A percentile compares a stretch with the other conserved stretches of the same genome.
Conservation (phyloP, 129 eudicot species). For the Lactuca sativa region DNA sequence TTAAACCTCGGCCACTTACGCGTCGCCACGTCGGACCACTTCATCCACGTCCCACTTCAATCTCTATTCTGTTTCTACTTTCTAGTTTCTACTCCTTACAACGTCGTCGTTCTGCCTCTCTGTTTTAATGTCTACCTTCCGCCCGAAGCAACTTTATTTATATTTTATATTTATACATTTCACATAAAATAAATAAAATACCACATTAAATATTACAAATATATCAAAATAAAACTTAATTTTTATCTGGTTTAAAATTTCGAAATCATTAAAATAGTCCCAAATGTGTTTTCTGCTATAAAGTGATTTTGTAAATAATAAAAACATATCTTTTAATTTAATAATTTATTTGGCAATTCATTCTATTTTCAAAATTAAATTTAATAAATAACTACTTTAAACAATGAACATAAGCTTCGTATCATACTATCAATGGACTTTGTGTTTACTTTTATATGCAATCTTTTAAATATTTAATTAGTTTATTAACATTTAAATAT, state of each 20-base stretch:
- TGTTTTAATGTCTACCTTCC: conserved; percentile 1
- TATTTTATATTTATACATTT: not conserved
- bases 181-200: not conserved
- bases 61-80: not conserved
- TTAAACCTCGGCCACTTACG: not conserved
- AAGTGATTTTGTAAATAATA: too few species aligned
- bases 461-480: too few species aligned
- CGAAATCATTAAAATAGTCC: not conserved
- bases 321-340: too few species aligned
- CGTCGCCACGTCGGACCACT: conserved; percentile 10
- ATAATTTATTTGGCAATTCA: not conserved
- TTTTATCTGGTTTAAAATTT: not conserved
- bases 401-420: not conserved
- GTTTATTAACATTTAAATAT: too few species aligned
- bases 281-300: not conserved
- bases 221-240: too few species aligned
- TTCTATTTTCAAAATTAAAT: not conserved
- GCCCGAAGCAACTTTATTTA: conserved; percentile 18
- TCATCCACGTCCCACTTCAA: conserved; percentile 24
- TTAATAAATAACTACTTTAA: not conserved
- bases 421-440: not conserved
- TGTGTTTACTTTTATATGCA: not conserved
- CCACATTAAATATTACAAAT: not conserved
- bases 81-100: not conserved
- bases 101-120: not conserved